Percentiles rank a stretch among this genome's conserved stretches.
These are phyloP conservation scores for Croton setiger DNA, from an alignment of 441 rosid species.

Conservation along the genomic window DNA sequence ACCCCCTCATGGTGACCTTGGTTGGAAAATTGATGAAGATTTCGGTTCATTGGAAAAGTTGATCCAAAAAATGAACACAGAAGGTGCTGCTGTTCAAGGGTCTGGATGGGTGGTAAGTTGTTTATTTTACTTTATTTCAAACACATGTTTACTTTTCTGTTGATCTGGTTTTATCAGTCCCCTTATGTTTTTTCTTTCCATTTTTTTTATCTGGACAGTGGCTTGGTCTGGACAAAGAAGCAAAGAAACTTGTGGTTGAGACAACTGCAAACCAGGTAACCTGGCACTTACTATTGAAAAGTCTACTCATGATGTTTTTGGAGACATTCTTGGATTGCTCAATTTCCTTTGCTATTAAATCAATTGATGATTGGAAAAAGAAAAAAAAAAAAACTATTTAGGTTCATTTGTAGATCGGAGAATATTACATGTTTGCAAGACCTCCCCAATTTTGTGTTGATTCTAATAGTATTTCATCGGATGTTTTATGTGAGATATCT, in stretches of 20 bases:
- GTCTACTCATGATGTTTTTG: not conserved
- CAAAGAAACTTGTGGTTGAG: slow-evolving; percentile 83
- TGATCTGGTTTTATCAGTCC: not conserved
- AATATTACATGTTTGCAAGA: not conserved
- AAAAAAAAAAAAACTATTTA: not conserved
- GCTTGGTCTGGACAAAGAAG: slow-evolving; percentile 85
- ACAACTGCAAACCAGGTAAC: slow-evolving; percentile 91
- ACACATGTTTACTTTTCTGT: not conserved
- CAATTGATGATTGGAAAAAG: slow-evolving; percentile 9
- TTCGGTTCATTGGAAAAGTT: slow-evolving; percentile 79
- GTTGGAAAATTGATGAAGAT: slow-evolving; percentile 68
- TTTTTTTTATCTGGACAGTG: slow-evolving; percentile 39
- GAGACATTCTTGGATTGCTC: not conserved
- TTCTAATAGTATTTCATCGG: not conserved
- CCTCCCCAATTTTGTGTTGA: not conserved
- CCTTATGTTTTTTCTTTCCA: slow-evolving; percentile 1
- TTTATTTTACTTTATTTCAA: slow-evolving; percentile 12
- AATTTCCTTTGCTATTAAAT: not conserved
- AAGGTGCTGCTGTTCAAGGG: slow-evolving; percentile 97
- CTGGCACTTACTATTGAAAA: not conserved
- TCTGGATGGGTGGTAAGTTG: slow-evolving; percentile 98
- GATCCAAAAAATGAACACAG: slow-evolving; percentile 69
- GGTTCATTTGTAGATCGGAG: not conserved
- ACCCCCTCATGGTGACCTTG: slow-evolving; percentile 71
- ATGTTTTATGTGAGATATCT: not conserved